Evolutionary conservation across 768 basidiomycete species (phyloP).

Genomic region (Lactarius vividus): DNA sequence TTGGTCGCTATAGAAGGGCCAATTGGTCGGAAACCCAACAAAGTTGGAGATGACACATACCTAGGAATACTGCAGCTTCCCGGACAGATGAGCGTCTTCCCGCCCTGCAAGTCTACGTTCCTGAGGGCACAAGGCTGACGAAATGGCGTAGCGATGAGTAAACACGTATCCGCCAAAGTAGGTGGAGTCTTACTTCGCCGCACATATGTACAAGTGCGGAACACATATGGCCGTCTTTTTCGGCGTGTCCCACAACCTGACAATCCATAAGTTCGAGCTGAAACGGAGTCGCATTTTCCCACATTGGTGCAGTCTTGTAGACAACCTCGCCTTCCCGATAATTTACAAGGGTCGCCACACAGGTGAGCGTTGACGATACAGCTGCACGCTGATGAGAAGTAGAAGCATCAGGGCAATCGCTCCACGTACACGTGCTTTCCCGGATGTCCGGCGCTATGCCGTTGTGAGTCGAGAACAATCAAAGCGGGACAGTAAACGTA

Average conservation of each 20-base stretch:
- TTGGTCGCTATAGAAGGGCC: conserved; percentile 37
- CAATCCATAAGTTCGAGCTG: not conserved
- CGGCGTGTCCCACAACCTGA: conserved; percentile 50
- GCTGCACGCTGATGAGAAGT: conserved; percentile 33
- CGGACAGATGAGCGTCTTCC: conserved; percentile 17
- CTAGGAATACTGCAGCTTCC: conserved; percentile 16
- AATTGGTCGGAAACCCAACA: not conserved
- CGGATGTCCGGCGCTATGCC: conserved; percentile 52
- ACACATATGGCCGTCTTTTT: conserved; percentile 50
- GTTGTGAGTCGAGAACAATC: not conserved
- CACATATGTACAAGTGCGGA: conserved; percentile 56
- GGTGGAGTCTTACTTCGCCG: conserved; percentile 42
- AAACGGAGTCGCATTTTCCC: not conserved
- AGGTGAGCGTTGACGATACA: conserved; percentile 50
- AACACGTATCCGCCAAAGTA: not conserved
- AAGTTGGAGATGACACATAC: not conserved
- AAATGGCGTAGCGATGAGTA: not conserved
- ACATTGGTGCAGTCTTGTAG: conserved; percentile 53
- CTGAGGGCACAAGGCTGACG: conserved; percentile 24
- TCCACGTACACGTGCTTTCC: conserved; percentile 51
- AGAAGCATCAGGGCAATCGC: too few relatives aligned
- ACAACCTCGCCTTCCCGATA: conserved; percentile 50
- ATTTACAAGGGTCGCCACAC: conserved; percentile 51
- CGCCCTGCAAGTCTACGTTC: not conserved
- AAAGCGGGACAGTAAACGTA: conserved; percentile 34